phyloP scores from a whole-genome alignment of 257 asterid species.

The Datura wrightii region DNA sequence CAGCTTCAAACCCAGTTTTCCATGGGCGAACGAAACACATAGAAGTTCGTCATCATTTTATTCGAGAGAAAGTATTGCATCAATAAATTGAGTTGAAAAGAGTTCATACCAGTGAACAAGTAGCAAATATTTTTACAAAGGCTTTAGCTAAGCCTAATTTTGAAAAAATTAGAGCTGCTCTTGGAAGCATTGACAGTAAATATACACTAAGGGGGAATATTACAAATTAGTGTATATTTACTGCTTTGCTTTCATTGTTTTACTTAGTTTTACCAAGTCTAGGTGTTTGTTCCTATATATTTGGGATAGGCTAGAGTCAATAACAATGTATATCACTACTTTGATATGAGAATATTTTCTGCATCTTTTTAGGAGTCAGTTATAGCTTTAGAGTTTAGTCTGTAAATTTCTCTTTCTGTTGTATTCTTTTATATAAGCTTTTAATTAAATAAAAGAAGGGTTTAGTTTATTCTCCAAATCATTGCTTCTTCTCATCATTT shows the following conservation, averaged over 20 bases:
- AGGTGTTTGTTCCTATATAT: not conserved
- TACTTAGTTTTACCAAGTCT: not conserved
- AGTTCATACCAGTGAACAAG: not conserved
- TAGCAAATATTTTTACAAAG: slow-evolving; percentile 24
- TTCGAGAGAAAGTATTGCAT: slow-evolving; percentile 29
- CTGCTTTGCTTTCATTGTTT: not conserved
- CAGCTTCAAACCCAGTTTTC: slow-evolving; percentile 23
- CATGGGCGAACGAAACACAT: slow-evolving; percentile 25
- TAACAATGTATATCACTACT: not conserved
- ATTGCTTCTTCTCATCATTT: not conserved
- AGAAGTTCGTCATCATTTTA: slow-evolving; percentile 10
- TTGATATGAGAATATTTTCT: not conserved
- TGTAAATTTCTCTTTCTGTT: not conserved
- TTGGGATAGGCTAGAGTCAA: not conserved
- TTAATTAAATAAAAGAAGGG: too few relatives aligned
- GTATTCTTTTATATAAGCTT: not conserved
- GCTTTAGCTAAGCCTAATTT: slow-evolving; percentile 6
- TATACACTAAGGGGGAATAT: slow-evolving; percentile 25
- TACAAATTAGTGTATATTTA: not conserved
- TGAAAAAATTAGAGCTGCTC: not conserved
- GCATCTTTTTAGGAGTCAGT: not conserved
- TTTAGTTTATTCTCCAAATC: not conserved
- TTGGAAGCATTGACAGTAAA: slow-evolving; percentile 19
- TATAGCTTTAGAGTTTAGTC: not conserved
- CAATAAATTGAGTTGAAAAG: slow-evolving; percentile 27